Percentiles rank a stretch among this genome's conserved stretches.
phyloP scores from a whole-genome alignment of 2,329 filamentous ascomycete genomes.

The Cadophora sp. region DNA sequence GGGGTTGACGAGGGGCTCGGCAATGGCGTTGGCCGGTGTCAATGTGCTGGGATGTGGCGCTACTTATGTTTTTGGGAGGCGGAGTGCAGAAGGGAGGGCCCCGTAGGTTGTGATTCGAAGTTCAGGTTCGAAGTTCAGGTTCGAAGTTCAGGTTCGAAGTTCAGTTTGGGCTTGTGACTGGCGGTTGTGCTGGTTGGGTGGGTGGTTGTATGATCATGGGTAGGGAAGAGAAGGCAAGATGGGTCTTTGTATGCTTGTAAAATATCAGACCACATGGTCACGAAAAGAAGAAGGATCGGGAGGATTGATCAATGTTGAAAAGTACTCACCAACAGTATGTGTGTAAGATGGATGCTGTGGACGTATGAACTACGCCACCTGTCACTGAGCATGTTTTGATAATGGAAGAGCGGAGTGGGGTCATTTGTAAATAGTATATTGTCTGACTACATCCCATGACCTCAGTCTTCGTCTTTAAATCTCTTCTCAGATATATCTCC shows the following conservation, averaged over 20 bases:
- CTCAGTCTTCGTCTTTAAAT: too few relatives aligned
- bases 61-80: constrained; percentile 53
- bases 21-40: constrained; percentile 55
- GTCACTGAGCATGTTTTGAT: too few relatives aligned
- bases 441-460: too few relatives aligned
- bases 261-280: constrained; percentile 26
- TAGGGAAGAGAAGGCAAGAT: not conserved
- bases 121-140: not conserved
- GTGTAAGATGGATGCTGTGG: not conserved
- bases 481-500: too few relatives aligned
- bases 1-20: constrained; percentile 57
- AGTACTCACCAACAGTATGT: not conserved
- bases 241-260: constrained; percentile 4
- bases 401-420: too few relatives aligned
- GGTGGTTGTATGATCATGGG: not conserved
- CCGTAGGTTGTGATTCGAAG: not conserved
- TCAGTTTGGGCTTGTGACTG: too few relatives aligned
- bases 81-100: constrained; percentile 12
- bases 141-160: not conserved
- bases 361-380: not conserved
- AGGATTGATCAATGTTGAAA: not conserved
- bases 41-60: constrained; percentile 58
- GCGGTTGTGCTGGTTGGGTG: not conserved
- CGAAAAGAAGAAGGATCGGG: constrained; percentile 6
- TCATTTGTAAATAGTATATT: too few relatives aligned